phyloP scores from a whole-genome alignment of 768 basidiomycete genomes.

The Infundibulicybe gibba region DNA sequence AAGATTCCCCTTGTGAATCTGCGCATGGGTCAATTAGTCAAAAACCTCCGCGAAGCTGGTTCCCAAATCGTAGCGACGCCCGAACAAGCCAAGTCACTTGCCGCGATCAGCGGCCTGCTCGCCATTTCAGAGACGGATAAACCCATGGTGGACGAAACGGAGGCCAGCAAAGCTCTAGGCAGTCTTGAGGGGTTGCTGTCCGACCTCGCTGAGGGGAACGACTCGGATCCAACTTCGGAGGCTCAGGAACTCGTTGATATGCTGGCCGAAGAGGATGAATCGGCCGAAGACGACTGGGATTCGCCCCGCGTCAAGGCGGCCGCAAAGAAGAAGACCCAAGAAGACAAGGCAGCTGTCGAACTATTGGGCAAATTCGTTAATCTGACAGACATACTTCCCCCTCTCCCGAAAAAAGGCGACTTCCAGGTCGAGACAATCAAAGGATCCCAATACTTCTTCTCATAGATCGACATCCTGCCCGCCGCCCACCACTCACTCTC shows the following conservation, averaged over 20 bases:
- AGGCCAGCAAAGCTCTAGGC: slow-evolving; percentile 8
- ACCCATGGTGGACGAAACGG: slow-evolving; percentile 27
- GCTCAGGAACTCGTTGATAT: slow-evolving; percentile 16
- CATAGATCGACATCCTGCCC: slow-evolving; percentile 36
- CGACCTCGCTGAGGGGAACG: slow-evolving; percentile 7
- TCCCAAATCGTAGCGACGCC: slow-evolving; percentile 36
- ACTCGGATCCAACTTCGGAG: slow-evolving; percentile 10
- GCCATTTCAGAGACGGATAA: slow-evolving; percentile 31
- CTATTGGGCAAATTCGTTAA: slow-evolving; percentile 65
- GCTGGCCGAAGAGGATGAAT: slow-evolving; percentile 18
- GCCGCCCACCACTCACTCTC: not conserved
- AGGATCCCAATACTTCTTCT: slow-evolving; percentile 90
- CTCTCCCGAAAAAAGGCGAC: slow-evolving; percentile 77
- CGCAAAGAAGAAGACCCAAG: slow-evolving; percentile 17
- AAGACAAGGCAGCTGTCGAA: slow-evolving; percentile 17
- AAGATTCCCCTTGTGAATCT: slow-evolving; percentile 57
- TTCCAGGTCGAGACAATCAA: slow-evolving; percentile 85
- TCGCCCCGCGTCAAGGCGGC: slow-evolving; percentile 8
- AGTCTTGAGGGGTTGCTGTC: not conserved
- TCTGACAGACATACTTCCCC: slow-evolving; percentile 73
- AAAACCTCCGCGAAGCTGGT: slow-evolving; percentile 40
- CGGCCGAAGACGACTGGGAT: slow-evolving; percentile 11
- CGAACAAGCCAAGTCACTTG: slow-evolving; percentile 32
- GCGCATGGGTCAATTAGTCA: slow-evolving; percentile 28
- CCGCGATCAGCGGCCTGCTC: slow-evolving; percentile 27